phyloP scores from a whole-genome alignment of 1,139 yeast species.

The Taphrina sp. region DNA sequence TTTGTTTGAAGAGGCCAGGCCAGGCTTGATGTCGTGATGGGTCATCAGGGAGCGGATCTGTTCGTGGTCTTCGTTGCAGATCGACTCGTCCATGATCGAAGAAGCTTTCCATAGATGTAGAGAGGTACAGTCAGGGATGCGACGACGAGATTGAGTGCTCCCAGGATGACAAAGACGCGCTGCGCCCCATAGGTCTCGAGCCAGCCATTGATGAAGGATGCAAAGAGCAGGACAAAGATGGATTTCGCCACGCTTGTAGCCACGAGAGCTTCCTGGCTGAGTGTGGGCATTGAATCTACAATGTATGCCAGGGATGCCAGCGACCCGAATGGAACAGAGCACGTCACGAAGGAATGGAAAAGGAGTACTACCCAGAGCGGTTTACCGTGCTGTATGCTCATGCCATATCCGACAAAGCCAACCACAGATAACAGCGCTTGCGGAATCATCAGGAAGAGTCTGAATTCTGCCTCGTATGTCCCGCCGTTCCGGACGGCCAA shows the following conservation, averaged over 20 bases:
- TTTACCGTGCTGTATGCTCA: conserved; percentile 53
- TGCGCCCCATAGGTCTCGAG: conserved; percentile 49
- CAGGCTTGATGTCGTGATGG: background rate
- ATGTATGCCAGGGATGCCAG: conserved; percentile 62
- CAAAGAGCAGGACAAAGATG: conserved; percentile 55
- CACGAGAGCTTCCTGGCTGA: conserved; percentile 59
- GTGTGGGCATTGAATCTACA: conserved; percentile 52
- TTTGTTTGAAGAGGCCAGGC: background rate
- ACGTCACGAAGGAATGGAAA: conserved; percentile 56
- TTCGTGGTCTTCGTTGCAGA: background rate
- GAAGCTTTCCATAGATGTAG: conserved; percentile 56
- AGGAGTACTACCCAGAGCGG: conserved; percentile 60
- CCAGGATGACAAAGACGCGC: conserved; percentile 56
- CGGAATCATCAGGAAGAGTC: conserved; percentile 57
- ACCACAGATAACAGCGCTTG: conserved; percentile 51
- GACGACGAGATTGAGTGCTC: conserved; percentile 53
- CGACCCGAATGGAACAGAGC: conserved; percentile 61
- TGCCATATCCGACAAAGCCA: conserved; percentile 64
- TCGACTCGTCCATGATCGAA: conserved; percentile 42
- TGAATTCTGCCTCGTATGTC: conserved; percentile 62
- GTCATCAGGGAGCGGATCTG: background rate
- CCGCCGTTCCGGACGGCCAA: conserved; percentile 51
- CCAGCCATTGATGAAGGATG: conserved; percentile 56
- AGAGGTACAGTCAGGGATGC: conserved; percentile 55
- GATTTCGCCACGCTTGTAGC: conserved; percentile 57